Conservation (phyloP, 768 basidiomycete species). For the Suillus spraguei region DNA sequence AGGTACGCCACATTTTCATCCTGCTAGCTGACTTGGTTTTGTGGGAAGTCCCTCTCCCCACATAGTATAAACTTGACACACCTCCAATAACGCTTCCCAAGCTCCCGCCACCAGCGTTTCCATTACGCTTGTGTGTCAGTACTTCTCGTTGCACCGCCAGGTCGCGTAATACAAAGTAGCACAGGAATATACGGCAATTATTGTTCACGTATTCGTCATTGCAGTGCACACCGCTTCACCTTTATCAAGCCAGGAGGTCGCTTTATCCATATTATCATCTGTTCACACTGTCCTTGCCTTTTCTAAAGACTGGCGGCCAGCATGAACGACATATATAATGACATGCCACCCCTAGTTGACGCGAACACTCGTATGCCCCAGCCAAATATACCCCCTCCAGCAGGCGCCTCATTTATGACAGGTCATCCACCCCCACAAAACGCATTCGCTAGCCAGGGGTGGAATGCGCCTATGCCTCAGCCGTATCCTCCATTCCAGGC, state of each 20-base stretch:
- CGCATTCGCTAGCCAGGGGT: constrained; percentile 16
- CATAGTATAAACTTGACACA: not conserved
- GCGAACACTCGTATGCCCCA: constrained; percentile 10
- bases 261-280: constrained; percentile 4
- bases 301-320: constrained; percentile 18
- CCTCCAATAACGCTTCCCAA: not conserved
- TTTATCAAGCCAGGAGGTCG: not conserved
- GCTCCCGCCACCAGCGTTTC: not conserved
- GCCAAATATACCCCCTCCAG: constrained; percentile 28
- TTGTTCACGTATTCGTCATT: not conserved
- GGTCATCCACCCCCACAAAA: constrained; percentile 16
- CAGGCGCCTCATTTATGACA: constrained; percentile 20
- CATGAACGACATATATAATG: constrained; percentile 20
- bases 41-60: not conserved
- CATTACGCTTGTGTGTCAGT: not conserved
- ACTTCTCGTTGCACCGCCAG: not conserved
- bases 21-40: not conserved
- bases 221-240: not conserved
- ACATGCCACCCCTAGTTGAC: constrained; percentile 32
- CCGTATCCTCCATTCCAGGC: constrained; percentile 6
- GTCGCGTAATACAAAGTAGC: not conserved
- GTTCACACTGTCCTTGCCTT: constrained; percentile 18
- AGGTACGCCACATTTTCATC: not conserved
- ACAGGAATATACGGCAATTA: not conserved
- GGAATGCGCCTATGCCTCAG: constrained; percentile 5